Percentiles rank a stretch among this genome's conserved stretches.
Conservation (phyloP, 768 basidiomycete genomes). For the Russula virescens region DNA sequence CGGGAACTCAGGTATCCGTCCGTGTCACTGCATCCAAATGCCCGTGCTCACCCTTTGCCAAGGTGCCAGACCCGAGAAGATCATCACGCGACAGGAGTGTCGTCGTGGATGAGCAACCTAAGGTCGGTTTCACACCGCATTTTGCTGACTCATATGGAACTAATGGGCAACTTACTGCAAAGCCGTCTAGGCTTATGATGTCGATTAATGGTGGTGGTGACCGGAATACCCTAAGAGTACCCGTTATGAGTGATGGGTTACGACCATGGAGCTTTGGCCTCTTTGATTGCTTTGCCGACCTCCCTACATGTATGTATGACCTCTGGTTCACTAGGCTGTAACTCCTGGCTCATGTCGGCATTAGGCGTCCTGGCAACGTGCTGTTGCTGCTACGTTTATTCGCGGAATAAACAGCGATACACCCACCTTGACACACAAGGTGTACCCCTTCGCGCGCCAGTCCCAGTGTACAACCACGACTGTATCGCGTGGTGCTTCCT, state of each 20-base stretch:
- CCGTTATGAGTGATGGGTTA: not conserved
- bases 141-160: not conserved
- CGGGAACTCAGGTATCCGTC: not conserved
- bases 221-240: not conserved
- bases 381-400: not conserved
- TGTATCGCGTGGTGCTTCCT: not conserved
- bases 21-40: not conserved
- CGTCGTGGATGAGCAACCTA: not conserved
- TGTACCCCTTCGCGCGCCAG: not conserved
- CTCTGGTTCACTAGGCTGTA: not conserved
- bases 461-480: not conserved
- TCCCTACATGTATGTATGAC: not conserved
- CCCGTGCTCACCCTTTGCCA: not conserved
- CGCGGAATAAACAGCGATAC: not conserved
- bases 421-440: not conserved
- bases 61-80: not conserved
- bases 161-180: not conserved
- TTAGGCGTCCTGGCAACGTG: not conserved
- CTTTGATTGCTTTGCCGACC: slow-evolving; percentile 1
- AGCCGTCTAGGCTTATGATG: not conserved
- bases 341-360: not conserved
- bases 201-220: not conserved
- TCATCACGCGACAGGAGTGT: not conserved
- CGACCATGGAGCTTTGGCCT: not conserved
- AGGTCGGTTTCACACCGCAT: not conserved